Base-by-base conservation (phyloP, 2,329 filamentous ascomycete genomes). In the Fusarium fujikuroi region DNA sequence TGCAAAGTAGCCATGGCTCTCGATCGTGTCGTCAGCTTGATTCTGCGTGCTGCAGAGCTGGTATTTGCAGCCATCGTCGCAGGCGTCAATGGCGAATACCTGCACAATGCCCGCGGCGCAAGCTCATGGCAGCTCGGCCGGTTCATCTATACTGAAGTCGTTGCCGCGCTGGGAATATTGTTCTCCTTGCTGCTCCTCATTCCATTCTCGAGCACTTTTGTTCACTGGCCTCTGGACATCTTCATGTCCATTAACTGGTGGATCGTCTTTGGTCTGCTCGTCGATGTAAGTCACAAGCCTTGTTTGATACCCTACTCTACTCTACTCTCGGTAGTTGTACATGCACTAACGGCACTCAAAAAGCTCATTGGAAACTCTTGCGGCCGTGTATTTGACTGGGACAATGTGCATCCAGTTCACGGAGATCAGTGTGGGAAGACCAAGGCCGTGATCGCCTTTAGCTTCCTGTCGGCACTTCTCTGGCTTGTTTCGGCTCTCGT, bases 81-180 rank as follows among this genome's bases (percentile, higher is more conserved):
- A 30, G 92, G 92, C 68, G 85, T 94, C 69, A 90, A 91, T 66
- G 92, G 91, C 58, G 80, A 89, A 73, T 92, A 92, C 80, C 88
- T 95, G 32, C 87, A 90, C 79, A 74, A 82, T 7, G 83, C 84
- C 59, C 66, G 83, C 57, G 68, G 83, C 28, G 80, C 84, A 40
- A 85, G 86, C 60, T 81, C 85, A 66, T 91, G 88, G 86, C 83
- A 88, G 43, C 78, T 80, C 15, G 90, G 87, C 40, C 90, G 92
- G 63, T 91, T 92, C 84, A 93, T 95, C 82, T 95, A 94, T 84
- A 89, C 92, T 50, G 89, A 92, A 78, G 89, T 93, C 23, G 87
- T 95, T 43, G 91, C 93, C 6, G 91, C 86, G 25, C 78, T 95
- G 23, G 89, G 91, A 18, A 89, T 95, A 61, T 80, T 95, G 44